Conservation (phyloP, 2,329 filamentous ascomycete species). For the Colletotrichum godetiae region DNA sequence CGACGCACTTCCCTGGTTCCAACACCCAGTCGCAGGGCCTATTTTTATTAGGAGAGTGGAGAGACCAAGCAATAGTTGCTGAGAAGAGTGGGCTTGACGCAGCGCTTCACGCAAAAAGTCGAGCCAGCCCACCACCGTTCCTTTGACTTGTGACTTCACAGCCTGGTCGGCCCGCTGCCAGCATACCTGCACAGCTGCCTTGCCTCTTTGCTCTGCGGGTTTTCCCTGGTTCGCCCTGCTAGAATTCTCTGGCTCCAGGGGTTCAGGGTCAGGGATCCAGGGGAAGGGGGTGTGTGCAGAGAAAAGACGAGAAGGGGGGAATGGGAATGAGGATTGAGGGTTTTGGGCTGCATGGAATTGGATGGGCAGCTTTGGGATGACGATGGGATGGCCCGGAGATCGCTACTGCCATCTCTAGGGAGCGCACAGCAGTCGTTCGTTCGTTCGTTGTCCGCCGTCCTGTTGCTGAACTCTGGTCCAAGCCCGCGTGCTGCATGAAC, state of each 20-base stretch:
- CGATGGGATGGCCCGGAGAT: conserved; percentile 32
- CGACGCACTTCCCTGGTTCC: conserved; percentile 16
- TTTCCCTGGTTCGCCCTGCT: not conserved
- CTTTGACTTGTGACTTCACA: not conserved
- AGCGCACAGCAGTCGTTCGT: not conserved
- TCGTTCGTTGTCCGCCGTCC: not conserved
- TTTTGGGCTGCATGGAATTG: conserved; percentile 9
- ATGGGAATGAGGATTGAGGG: conserved; percentile 12
- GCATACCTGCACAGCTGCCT: not conserved
- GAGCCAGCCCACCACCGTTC: conserved; percentile 8
- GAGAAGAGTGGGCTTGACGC: conserved; percentile 23
- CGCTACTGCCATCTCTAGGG: not conserved
- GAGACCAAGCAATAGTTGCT: conserved; percentile 30
- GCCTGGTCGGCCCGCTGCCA: conserved; percentile 10
- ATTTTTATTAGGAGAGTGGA: conserved; percentile 26
- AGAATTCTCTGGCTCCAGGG: conserved; percentile 14
- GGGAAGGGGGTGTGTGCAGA: conserved; percentile 7
- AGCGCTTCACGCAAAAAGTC: conserved; percentile 22
- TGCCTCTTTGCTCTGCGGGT: conserved; percentile 1
- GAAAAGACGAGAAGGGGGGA: conserved; percentile 11
- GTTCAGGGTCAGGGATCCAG: conserved; percentile 19
- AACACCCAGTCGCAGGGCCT: conserved; percentile 21
- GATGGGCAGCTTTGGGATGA: conserved; percentile 2
- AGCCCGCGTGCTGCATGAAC: not conserved
- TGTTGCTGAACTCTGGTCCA: conserved; percentile 17